Percentiles rank a stretch among this genome's conserved stretches.
These are phyloP conservation scores for Oryza coarctata DNA, from an alignment of 176 grass and related monocot species.

Conservation along the genomic window DNA sequence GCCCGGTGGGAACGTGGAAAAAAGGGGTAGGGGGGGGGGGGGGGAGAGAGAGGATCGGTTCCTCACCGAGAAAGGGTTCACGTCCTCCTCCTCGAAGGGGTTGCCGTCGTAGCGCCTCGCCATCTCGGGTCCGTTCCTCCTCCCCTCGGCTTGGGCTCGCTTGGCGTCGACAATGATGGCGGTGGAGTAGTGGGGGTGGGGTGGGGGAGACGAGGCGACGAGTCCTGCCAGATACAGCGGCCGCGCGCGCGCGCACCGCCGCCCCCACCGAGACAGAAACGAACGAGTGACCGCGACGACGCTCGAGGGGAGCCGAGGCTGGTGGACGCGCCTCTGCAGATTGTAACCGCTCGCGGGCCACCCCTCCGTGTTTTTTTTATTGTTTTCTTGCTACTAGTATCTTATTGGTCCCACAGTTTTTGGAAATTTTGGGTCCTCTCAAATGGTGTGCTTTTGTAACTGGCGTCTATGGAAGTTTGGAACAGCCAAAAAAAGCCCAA, in stretches of 20 bases:
- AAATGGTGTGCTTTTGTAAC: not conserved
- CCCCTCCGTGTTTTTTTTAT: not conserved
- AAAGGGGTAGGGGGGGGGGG: not conserved
- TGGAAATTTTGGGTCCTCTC: not conserved
- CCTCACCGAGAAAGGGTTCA: constrained; percentile 94
- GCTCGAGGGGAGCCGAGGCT: not conserved
- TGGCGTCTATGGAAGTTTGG: constrained; percentile 8
- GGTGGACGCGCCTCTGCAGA: constrained; percentile 15
- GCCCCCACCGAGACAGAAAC: constrained; percentile 16
- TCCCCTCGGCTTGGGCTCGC: not conserved
- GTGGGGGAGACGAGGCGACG: too few species aligned
- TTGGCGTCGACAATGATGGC: constrained; percentile 39
- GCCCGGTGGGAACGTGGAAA: not conserved
- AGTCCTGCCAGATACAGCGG: constrained; percentile 22
- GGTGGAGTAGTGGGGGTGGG: constrained; percentile 9
- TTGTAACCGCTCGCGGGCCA: constrained; percentile 37
- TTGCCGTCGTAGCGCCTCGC: constrained; percentile 82
- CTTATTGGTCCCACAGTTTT: not conserved
- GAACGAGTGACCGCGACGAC: constrained; percentile 20
- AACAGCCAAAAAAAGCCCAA: not conserved
- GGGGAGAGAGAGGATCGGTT: not conserved
- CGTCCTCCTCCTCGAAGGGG: constrained; percentile 94
- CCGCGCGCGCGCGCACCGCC: constrained; percentile 5
- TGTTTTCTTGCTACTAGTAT: too few species aligned
- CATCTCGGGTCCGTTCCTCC: constrained; percentile 34